Conservation (phyloP, 768 basidiomycete genomes). For the Leccinum aurantiacum region DNA sequence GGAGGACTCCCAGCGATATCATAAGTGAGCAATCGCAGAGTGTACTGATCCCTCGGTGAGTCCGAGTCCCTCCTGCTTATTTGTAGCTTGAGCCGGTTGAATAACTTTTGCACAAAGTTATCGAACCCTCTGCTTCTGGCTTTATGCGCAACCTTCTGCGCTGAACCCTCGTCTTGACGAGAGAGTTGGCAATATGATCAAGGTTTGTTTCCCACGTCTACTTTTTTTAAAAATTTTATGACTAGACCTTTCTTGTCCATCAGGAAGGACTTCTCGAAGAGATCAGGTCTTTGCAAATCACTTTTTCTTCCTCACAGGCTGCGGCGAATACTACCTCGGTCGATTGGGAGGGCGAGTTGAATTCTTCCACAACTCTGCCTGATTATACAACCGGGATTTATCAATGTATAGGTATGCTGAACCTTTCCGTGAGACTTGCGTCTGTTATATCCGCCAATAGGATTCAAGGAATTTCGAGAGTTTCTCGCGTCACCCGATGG, state of each 20-base stretch:
- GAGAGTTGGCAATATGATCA: slow-evolving; percentile 88
- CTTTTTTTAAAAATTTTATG: neutral
- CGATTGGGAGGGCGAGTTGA: neutral
- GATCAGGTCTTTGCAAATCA: slow-evolving; percentile 53
- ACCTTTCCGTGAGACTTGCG: neutral
- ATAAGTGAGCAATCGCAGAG: slow-evolving; percentile 58
- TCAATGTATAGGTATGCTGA: slow-evolving; percentile 79
- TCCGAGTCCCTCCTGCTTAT: slow-evolving; percentile 1
- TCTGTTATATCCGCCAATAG: slow-evolving; percentile 41
- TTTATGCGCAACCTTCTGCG: slow-evolving; percentile 67
- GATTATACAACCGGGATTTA: slow-evolving; percentile 86
- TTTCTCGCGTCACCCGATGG: slow-evolving; percentile 52
- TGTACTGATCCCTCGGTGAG: slow-evolving; percentile 51
- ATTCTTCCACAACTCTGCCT: slow-evolving; percentile 2
- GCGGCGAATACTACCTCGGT: neutral
- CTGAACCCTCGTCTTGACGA: slow-evolving; percentile 70
- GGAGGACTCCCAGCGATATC: slow-evolving; percentile 65
- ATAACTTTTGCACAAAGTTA: slow-evolving; percentile 50
- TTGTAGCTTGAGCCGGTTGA: neutral
- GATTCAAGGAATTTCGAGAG: slow-evolving; percentile 86
- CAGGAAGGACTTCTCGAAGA: slow-evolving; percentile 82
- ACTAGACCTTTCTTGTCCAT: slow-evolving; percentile 1
- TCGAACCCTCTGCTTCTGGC: slow-evolving; percentile 86
- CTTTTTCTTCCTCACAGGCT: slow-evolving; percentile 12
- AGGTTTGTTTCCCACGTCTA: slow-evolving; percentile 42